Base-by-base conservation (phyloP, 176 grass and related monocot genomes). In the Triticum urartu region DNA sequence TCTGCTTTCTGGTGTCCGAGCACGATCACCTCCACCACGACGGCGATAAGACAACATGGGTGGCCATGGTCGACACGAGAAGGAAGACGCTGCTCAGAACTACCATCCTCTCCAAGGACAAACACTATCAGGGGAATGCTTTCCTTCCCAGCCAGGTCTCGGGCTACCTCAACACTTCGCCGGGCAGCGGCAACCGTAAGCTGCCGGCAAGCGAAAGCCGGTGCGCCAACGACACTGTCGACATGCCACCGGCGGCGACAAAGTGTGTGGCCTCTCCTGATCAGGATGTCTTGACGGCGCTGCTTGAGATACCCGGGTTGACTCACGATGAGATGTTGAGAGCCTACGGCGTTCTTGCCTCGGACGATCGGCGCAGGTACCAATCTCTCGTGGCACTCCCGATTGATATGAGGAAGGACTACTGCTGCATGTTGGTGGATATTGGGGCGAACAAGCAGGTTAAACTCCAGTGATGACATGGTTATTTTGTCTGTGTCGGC, bases 1-100 rank as follows among this genome's bases (percentile, higher is more conserved):
- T 83, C 35, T 73, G 68, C 68, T 83, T 83, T 36, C 0, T 61
- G 4, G 50, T 83, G 22, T 61, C 81, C 50, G 38, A 83, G 25
- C 3, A 39, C 50, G 12, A 26, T 11, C 2, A 39, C 1, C 11
- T 34, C 42, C 20, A 18, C 43, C 1, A 15, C 3, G 14, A 39
- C 34, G 28, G 2, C 3, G 11, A 35, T 14, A 3, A 24, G 34
- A 42, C 1, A 50, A 15, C 10, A 8, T 83, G 81, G 68, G 6
- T 72, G 68, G 6, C 58, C 22, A 24, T 42, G 34, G 14, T 83
- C 4, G 50, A 83, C 48, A 40, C 68, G 7, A 83, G 2, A 15
- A 71, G 14, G n/a, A 83, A 72, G 32, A 12, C 30, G 0, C 7
- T 83, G 12, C 36, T 72, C 36, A 22, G 71, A 17, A 17, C 2